These are phyloP conservation scores for Pestalotiopsis sp. DNA, from an alignment of 2,329 filamentous ascomycete genomes.

Conservation along the genomic window DNA sequence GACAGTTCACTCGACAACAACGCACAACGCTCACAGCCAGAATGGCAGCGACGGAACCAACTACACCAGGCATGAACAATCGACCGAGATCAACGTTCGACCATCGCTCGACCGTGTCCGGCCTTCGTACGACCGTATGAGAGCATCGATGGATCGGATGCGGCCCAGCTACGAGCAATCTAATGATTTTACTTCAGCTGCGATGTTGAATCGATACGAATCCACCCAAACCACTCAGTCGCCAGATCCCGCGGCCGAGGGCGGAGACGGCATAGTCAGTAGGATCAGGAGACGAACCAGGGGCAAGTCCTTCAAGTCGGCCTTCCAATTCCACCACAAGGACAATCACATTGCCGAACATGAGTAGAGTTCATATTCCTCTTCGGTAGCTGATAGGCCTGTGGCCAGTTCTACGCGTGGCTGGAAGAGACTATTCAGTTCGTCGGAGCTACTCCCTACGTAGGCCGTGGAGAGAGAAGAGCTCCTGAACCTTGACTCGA, in stretches of 20 bases:
- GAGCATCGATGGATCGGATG: constrained; percentile 84
- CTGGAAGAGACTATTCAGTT: background rate
- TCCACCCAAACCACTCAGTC: constrained; percentile 58
- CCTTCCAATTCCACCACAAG: constrained; percentile 30
- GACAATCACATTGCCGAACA: constrained; percentile 31
- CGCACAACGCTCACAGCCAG: constrained; percentile 80
- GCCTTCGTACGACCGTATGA: constrained; percentile 86
- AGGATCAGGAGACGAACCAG: constrained; percentile 34
- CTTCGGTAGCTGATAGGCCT: background rate
- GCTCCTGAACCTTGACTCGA: background rate
- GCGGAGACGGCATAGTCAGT: constrained; percentile 30
- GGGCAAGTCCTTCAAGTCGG: constrained; percentile 36
- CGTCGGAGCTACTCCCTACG: background rate
- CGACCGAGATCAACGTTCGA: constrained; percentile 55
- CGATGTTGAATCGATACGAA: constrained; percentile 82
- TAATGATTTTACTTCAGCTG: constrained; percentile 89
- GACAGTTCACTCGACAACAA: constrained; percentile 66
- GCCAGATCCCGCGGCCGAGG: background rate
- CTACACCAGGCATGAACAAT: constrained; percentile 71
- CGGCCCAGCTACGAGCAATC: constrained; percentile 84
- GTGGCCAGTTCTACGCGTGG: background rate
- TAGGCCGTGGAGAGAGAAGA: background rate
- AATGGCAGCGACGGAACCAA: constrained; percentile 95
- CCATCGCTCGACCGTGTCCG: constrained; percentile 70
- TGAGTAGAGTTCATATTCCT: constrained; percentile 22